A percentile compares a stretch with the other conserved stretches of the same genome.
These are phyloP conservation scores for Lycium barbarum DNA, from an alignment of 257 asterid species.

Conservation along the genomic window DNA sequence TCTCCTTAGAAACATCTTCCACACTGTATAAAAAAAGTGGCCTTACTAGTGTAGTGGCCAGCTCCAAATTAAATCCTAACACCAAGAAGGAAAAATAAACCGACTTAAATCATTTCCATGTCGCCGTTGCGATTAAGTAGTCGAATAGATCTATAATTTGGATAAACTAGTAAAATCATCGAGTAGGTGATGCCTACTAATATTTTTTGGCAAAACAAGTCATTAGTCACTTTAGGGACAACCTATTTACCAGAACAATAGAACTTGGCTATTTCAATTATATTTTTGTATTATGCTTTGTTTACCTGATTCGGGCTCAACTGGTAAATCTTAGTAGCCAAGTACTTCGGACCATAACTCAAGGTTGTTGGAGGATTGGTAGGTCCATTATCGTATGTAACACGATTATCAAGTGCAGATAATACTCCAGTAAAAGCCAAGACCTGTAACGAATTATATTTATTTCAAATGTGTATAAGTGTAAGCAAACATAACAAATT, in stretches of 20 bases:
- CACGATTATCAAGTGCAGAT: no score
- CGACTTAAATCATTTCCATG: neutral
- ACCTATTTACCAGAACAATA: neutral
- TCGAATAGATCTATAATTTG: no score
- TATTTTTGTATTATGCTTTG: neutral
- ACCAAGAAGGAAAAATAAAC: neutral
- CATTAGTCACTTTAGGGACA: neutral
- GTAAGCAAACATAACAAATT: no score
- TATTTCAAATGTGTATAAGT: no score
- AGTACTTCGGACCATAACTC: slow-evolving; percentile 33
- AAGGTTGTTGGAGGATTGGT: slow-evolving; percentile 32
- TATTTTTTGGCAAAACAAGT: no score
- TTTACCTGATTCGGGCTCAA: no score
- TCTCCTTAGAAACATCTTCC: neutral
- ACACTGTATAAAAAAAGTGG: slow-evolving; percentile 28
- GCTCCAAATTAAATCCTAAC: slow-evolving; percentile 43
- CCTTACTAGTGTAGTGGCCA: slow-evolving; percentile 38
- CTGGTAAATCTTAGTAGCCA: slow-evolving; percentile 32
- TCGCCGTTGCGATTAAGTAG: no score
- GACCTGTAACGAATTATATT: no score
- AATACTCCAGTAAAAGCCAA: no score
- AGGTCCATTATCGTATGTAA: no score
- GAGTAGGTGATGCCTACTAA: no score
- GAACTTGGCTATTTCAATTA: neutral
- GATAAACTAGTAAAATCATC: neutral